These are phyloP conservation scores for Cryptosporidium baileyi DNA, from an alignment of 169 alveolate genomes.

Conservation along the genomic window DNA sequence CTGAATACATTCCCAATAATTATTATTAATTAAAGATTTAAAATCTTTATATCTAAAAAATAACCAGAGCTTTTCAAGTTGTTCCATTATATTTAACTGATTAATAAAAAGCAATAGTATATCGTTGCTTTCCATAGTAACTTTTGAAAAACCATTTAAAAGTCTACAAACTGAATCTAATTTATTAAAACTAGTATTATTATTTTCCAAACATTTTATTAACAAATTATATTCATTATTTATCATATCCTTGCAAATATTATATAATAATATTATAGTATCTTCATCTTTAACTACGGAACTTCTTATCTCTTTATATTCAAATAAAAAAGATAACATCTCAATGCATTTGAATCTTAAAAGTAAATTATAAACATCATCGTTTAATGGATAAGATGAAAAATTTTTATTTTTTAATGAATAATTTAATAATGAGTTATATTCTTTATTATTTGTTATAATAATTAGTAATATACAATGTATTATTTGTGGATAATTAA, in stretches of 20 bases:
- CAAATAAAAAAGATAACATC: conserved; percentile 16
- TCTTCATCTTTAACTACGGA: conserved; percentile 39
- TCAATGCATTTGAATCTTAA: conserved; percentile 12
- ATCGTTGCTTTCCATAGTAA: conserved; percentile 10
- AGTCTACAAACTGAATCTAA: conserved; percentile 34
- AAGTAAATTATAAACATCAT: not conserved
- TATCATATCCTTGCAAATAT: conserved; percentile 24
- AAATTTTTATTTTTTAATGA: not conserved
- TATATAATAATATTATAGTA: conserved; percentile 15
- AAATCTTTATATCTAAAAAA: not conserved
- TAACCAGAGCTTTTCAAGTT: not conserved
- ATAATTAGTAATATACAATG: conserved; percentile 26
- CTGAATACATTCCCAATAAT: conserved; percentile 25
- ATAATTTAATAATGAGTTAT: not conserved
- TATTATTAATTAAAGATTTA: not conserved
- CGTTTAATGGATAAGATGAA: not conserved
- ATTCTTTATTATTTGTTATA: conserved; percentile 20
- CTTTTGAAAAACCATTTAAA: conserved; percentile 24
- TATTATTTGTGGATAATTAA: conserved; percentile 49
- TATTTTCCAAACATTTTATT: not conserved
- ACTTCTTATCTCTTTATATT: conserved; percentile 8
- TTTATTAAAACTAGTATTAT: not conserved
- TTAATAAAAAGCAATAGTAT: conserved; percentile 4
- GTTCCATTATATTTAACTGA: not conserved
- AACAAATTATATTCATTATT: not conserved